These are phyloP conservation scores for Aspergillus sparsus DNA, from an alignment of 495 filamentous ascomycete species.

Conservation along the genomic window DNA sequence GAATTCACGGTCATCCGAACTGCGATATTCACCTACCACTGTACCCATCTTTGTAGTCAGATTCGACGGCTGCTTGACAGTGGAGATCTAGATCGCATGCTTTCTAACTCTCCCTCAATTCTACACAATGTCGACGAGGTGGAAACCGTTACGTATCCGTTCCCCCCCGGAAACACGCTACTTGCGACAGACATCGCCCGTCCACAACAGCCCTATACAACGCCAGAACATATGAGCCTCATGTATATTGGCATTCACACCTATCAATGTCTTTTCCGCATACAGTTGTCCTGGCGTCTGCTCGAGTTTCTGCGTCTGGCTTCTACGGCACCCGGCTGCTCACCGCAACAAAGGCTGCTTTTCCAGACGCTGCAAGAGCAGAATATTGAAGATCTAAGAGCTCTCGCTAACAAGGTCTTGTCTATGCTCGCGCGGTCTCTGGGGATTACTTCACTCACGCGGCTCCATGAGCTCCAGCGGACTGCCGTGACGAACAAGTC, in stretches of 20 bases:
- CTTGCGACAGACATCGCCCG: neutral
- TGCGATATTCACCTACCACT: constrained; percentile 3
- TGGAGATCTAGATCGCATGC: neutral
- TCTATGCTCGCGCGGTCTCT: neutral
- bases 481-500: neutral
- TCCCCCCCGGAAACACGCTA: neutral
- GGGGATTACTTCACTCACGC: neutral
- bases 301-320: neutral
- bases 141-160: neutral
- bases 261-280: constrained; percentile 1
- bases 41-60: neutral
- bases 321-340: neutral
- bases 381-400: neutral
- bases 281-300: neutral
- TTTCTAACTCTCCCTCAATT: neutral
- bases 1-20: neutral
- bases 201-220: neutral
- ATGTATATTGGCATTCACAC: neutral
- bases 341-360: neutral
- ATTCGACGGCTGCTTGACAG: neutral
- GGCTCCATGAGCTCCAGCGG: neutral
- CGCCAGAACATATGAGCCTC: neutral
- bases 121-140: neutral
- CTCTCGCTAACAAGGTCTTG: constrained; percentile 1
- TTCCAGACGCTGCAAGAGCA: neutral